Percentiles rank a stretch among this genome's conserved stretches.
These are phyloP conservation scores for Aureobasidium sp. DNA, from an alignment of 2,329 filamentous ascomycete species.

Conservation along the genomic window DNA sequence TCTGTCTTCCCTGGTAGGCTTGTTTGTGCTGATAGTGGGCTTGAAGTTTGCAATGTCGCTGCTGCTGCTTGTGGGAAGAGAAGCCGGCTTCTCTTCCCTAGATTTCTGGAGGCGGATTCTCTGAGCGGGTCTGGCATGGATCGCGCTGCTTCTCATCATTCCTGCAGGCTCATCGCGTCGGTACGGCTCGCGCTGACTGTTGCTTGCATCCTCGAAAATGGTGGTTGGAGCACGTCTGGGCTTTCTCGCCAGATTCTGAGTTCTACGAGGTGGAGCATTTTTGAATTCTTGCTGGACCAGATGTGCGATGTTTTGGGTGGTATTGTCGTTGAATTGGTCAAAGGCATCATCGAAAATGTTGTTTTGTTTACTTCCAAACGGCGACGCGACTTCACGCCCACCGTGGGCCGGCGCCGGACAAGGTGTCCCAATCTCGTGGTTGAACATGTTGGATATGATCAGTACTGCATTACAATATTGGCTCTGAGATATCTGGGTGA, in stretches of 20 bases:
- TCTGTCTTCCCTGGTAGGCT: conserved; percentile 30
- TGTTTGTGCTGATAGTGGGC: background rate
- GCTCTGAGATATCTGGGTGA: background rate
- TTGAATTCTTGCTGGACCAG: conserved; percentile 22
- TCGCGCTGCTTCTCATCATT: conserved; percentile 13
- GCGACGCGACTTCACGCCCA: background rate
- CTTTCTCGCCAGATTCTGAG: conserved; percentile 18
- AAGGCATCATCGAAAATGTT: conserved; percentile 4
- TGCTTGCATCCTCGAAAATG: conserved; percentile 25
- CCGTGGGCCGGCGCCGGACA: background rate
- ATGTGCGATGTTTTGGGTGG: conserved; percentile 13
- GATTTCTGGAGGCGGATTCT: conserved; percentile 6
- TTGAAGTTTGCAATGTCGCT: conserved; percentile 2
- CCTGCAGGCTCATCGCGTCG: background rate
- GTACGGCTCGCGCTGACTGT: background rate
- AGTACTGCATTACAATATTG: conserved; percentile 2
- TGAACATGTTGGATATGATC: background rate
- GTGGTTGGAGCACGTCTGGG: conserved; percentile 19
- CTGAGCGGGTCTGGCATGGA: conserved; percentile 11
- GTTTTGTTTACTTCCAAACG: conserved; percentile 8
- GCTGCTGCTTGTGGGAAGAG: background rate
- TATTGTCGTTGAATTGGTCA: conserved; percentile 14
- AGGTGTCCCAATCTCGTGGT: conserved; percentile 2
- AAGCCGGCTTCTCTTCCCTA: background rate
- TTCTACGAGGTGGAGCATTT: conserved; percentile 20